These are phyloP conservation scores for Orychophragmus violaceus DNA, from an alignment of 345 rosid genomes.

Conservation along the genomic window DNA sequence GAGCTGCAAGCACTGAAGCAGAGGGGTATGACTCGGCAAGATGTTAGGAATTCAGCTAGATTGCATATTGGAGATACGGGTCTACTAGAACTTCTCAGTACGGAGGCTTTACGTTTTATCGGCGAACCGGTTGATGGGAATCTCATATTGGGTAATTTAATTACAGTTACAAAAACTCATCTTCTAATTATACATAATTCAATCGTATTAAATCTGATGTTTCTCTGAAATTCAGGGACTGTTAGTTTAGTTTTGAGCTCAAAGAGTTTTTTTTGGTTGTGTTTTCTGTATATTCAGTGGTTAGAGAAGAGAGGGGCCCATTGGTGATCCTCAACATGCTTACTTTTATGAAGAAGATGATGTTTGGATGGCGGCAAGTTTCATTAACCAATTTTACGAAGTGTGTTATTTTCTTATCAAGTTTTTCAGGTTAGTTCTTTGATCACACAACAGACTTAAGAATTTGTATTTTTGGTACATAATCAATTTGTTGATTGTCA, in stretches of 20 bases:
- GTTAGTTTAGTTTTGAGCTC: not conserved
- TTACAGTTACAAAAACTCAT: no score
- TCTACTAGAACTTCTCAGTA: constrained; percentile 63
- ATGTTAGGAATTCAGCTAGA: constrained; percentile 86
- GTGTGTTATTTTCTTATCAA: constrained; percentile 33
- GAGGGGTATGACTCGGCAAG: constrained; percentile 78
- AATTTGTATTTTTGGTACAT: constrained; percentile 29
- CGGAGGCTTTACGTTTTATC: no score
- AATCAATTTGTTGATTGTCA: no score
- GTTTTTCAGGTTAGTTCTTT: constrained; percentile 9
- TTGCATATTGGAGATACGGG: constrained; percentile 90
- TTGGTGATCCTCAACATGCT: constrained; percentile 87
- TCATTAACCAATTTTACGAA: constrained; percentile 83
- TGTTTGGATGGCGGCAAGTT: constrained; percentile 98
- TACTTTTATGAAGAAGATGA: constrained; percentile 91
- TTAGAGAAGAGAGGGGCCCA: constrained; percentile 90
- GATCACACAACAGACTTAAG: constrained; percentile 3
- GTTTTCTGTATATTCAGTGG: constrained; percentile 46
- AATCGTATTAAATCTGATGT: no score
- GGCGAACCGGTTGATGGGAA: no score
- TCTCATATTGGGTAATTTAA: no score
- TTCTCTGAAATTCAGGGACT: no score
- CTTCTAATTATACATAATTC: no score
- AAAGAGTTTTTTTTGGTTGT: not conserved
- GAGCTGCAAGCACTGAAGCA: constrained; percentile 40